Evolutionary conservation across 352 stramenopile genomes (phyloP), one percentile per base, ranked within the genome.

Genomic region (Phytophthora cajani): DNA sequence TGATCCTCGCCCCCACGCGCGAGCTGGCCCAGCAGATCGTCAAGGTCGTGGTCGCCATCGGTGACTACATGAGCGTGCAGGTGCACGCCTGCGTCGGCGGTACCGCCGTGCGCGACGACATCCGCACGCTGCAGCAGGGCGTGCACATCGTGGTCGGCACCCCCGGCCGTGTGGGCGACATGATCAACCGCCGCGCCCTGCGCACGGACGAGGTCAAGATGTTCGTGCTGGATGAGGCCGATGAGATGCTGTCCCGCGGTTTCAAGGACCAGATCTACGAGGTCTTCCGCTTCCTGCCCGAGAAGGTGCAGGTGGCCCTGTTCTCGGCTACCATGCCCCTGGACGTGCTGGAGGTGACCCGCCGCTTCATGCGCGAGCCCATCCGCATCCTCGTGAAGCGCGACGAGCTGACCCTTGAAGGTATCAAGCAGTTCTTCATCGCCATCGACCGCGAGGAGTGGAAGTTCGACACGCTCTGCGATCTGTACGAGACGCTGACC

Each of bases 241-340:
- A 99, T 97, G 98, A 99, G 87, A 99, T 99, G 98, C 94, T 99
- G 56, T 98, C 90, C 62, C 90, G 95, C 77, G 98, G 98, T 63
- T 99, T 99, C 90, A 99, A 99, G 89, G 98, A 99, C 79, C 97
- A 99, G 85, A 99, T 99, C 80, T 99, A 99, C 87, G 97, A 99
- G 55, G 98, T 99, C 38, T 99, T 99, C 88, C 97, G 98, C 65
- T 99, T 99, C 88, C 89, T 99, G 62, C 98, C 98, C 17, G 95
- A 99, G 84, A 94, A 97, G 72, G 95, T 97, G 19, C 97, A 99
- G 85, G 97, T 99, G 42, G 98, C 96, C 27, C 89, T 99, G 36
- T 99, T 99, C 82, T 99, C 93, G 21, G 98, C 98, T 33, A 99
- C 98, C 50, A 99, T 99, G 97, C 98, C 98, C 42, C 80, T 99